Evolutionary conservation across 345 rosid genomes (phyloP), one percentile per base, ranked within the genome.

Genomic region (Hypericum androsaemum): DNA sequence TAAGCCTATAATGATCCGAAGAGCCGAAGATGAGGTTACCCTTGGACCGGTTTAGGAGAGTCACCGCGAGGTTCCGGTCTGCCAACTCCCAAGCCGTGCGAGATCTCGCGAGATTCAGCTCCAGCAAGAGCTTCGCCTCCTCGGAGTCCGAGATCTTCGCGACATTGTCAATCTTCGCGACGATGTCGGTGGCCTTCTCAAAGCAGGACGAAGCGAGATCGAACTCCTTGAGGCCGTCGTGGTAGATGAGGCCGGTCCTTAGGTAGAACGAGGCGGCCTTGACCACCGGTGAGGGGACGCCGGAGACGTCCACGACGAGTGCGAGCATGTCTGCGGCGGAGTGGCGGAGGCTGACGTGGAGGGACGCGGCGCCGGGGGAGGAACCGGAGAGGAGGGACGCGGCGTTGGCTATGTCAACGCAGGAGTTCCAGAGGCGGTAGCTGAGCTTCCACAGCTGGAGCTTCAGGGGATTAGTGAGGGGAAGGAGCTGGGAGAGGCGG

Each of bases 381-480:
- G 61, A 15, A 53, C 78, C 9, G 47, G 77, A 55, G 11, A 66
- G 61, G 57, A 76, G 63, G 56, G 76, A 39, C 12, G 73, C 73
- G 37, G 81, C 66, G 47, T 92, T 92, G 59, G 87, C 77, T 56
- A 74, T 79, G 72, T 92, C 94, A 50, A 92, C 95, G 55, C 94
- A 92, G 54, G 98, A 75, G 66, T 88, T 92, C 95, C 98, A 92
- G 54, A 92, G 88, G 54, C 94, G 86, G 64, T 81, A 88, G 61
- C 94, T 78, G 64, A 84, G 88, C 67, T 90, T 92, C 96, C 98
- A 88, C 43, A 84, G 32, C 36, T 73, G 64, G 59, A 88, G 96
- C 56, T 80, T 85, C 65, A 78, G 52, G 14, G 86, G 80, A 60
- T 78, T 83, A 7, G 82, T 71, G 56, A 84, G 75, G 6, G 88